phyloP scores from a whole-genome alignment of 305 asterid genomes.

The Petunia hybrid region DNA sequence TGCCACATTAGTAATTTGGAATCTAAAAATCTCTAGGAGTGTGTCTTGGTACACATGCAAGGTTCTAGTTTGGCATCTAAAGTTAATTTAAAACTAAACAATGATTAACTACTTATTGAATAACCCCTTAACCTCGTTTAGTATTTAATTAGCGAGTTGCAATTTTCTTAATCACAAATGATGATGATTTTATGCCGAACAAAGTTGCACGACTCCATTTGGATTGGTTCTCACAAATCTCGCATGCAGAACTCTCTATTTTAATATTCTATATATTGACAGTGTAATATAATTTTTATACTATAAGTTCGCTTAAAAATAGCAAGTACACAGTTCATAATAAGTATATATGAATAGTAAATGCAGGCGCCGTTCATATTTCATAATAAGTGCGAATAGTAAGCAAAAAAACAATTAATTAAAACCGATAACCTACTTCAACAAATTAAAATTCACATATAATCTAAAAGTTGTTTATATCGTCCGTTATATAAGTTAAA shows the following conservation, averaged over 20 bases:
- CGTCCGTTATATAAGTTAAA: too few relatives aligned
- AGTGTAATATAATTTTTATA: too few relatives aligned
- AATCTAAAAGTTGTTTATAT: too few relatives aligned
- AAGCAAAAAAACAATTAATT: too few relatives aligned
- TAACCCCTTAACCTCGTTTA: background rate
- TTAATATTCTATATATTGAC: background rate
- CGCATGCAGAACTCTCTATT: background rate
- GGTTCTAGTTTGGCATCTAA: slow-evolving; percentile 25
- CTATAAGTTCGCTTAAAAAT: too few relatives aligned
- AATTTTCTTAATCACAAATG: slow-evolving; percentile 32
- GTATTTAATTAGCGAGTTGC: slow-evolving; percentile 36
- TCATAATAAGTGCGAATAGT: too few relatives aligned
- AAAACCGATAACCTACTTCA: too few relatives aligned
- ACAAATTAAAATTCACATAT: too few relatives aligned
- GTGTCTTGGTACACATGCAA: slow-evolving; percentile 25
- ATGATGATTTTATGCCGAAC: slow-evolving; percentile 39
- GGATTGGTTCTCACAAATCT: slow-evolving; percentile 47
- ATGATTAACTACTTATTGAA: slow-evolving; percentile 18
- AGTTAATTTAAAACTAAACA: background rate
- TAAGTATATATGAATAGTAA: too few relatives aligned
- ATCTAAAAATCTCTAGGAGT: slow-evolving; percentile 22
- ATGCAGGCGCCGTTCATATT: too few relatives aligned
- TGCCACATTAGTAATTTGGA: background rate
- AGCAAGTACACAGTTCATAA: too few relatives aligned
- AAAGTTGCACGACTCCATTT: slow-evolving; percentile 11